Evolutionary conservation across 2,329 filamentous ascomycete genomes (phyloP).

Genomic region (Mariannaea elegans): DNA sequence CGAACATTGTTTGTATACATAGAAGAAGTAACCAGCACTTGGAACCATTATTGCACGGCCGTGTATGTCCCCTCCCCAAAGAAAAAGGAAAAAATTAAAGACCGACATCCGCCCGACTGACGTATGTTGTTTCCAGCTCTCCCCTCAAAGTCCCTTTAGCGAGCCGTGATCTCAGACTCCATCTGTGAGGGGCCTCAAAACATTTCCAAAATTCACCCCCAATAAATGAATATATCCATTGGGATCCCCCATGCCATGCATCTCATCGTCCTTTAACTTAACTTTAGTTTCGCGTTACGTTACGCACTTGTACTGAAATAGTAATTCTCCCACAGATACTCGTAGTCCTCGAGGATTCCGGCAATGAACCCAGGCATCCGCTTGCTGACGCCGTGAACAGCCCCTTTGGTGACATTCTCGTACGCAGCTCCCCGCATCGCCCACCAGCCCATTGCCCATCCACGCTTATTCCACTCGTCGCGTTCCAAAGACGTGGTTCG

Average conservation of each 20-base stretch:
- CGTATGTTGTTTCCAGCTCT: constrained; percentile 2
- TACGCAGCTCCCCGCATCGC: constrained; percentile 96
- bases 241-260: background rate
- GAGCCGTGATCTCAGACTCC: background rate
- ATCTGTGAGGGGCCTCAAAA: background rate
- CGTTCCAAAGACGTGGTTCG: constrained; percentile 87
- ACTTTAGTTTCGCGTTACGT: background rate
- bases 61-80: background rate
- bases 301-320: constrained; percentile 76
- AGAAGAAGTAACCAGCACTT: background rate
- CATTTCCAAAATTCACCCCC: background rate
- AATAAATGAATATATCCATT: background rate
- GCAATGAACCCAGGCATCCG: constrained; percentile 83
- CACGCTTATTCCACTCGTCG: constrained; percentile 87
- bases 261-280: background rate
- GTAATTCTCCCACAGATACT: constrained; percentile 98
- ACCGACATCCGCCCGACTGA: constrained; percentile 3
- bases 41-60: background rate
- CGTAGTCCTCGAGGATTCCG: constrained; percentile 92
- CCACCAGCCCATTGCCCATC: constrained; percentile 96
- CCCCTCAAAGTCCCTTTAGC: background rate
- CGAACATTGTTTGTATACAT: background rate
- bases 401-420: constrained; percentile 83
- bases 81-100: too few species aligned
- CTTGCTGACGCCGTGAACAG: constrained; percentile 77